Conservation (phyloP, 495 filamentous ascomycete genomes). For the Penicillium parvum region DNA sequence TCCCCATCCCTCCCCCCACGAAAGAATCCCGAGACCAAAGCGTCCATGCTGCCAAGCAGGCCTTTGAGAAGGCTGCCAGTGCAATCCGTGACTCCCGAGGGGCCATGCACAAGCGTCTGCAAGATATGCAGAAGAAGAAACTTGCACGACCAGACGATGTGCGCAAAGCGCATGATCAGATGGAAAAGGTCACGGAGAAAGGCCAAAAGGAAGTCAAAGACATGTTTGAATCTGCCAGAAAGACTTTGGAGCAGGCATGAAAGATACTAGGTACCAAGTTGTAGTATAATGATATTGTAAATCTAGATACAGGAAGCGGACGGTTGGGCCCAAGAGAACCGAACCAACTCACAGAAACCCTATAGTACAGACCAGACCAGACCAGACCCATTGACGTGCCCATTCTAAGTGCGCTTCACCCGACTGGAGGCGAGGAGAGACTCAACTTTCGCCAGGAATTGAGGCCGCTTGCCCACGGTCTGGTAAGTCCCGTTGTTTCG, state of each 20-base stretch:
- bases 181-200: slow-evolving; percentile 74
- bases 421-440: slow-evolving; percentile 34
- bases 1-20: slow-evolving; percentile 65
- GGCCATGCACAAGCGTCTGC: slow-evolving; percentile 59
- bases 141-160: slow-evolving; percentile 60
- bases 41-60: slow-evolving; percentile 52
- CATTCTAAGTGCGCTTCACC: slow-evolving; percentile 26
- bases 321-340: slow-evolving; percentile 1
- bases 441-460: slow-evolving; percentile 42
- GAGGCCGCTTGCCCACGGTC: slow-evolving; percentile 33
- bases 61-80: slow-evolving; percentile 54
- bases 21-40: slow-evolving; percentile 55
- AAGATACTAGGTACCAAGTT: background rate
- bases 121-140: slow-evolving; percentile 55
- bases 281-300: slow-evolving; percentile 17
- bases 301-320: slow-evolving; percentile 18
- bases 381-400: background rate
- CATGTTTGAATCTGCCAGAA: slow-evolving; percentile 61
- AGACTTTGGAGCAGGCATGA: slow-evolving; percentile 48
- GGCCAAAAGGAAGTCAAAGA: slow-evolving; percentile 62
- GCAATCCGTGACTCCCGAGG: slow-evolving; percentile 53
- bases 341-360: slow-evolving; percentile 5
- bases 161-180: slow-evolving; percentile 58
- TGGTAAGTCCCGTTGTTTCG: slow-evolving; percentile 45
- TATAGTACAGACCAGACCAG: slow-evolving; percentile 30